Conservation (phyloP, 106 monocot species). For the Acorus gramineus region DNA sequence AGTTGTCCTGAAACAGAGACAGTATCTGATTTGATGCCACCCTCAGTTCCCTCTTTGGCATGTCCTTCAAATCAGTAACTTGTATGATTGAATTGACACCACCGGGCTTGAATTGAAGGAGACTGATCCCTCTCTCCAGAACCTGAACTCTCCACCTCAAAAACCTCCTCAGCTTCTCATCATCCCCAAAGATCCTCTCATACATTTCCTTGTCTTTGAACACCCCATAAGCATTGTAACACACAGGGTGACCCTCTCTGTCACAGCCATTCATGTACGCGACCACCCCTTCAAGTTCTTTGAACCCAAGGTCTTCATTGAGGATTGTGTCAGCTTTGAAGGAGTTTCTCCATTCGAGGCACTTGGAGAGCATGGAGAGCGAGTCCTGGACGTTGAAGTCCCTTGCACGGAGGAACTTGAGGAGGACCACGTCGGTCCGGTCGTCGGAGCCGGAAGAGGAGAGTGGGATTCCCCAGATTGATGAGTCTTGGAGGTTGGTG, state of each 20-base stretch:
- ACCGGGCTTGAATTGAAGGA: constrained; percentile 49
- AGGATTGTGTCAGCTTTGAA: constrained; percentile 40
- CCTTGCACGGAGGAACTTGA: constrained; percentile 57
- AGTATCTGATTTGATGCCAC: constrained; percentile 61
- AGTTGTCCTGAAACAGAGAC: constrained; percentile 86
- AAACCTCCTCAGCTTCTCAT: constrained; percentile 39
- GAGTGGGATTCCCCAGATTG: constrained; percentile 27
- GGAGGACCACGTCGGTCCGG: constrained; percentile 46
- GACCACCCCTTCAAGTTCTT: constrained; percentile 60
- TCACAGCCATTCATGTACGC: constrained; percentile 60
- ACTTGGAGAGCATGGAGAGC: constrained; percentile 42
- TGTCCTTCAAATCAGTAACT: constrained; percentile 88
- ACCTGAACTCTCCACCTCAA: constrained; percentile 63
- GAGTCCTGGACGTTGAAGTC: constrained; percentile 41
- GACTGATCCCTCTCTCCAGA: constrained; percentile 45
- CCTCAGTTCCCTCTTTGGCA: constrained; percentile 84
- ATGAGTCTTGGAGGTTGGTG: constrained; percentile 8
- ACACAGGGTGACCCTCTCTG: constrained; percentile 48
- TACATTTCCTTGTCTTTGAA: constrained; percentile 48
- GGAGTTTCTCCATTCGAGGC: constrained; percentile 31
- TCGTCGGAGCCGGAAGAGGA: constrained; percentile 17
- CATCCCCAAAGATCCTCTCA: constrained; percentile 55
- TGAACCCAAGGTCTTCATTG: constrained; percentile 54
- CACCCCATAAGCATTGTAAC: constrained; percentile 63
- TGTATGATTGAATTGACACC: constrained; percentile 88